Base-by-base conservation (phyloP, 2,329 filamentous ascomycete genomes). In the Domatiomyces catenatus region DNA sequence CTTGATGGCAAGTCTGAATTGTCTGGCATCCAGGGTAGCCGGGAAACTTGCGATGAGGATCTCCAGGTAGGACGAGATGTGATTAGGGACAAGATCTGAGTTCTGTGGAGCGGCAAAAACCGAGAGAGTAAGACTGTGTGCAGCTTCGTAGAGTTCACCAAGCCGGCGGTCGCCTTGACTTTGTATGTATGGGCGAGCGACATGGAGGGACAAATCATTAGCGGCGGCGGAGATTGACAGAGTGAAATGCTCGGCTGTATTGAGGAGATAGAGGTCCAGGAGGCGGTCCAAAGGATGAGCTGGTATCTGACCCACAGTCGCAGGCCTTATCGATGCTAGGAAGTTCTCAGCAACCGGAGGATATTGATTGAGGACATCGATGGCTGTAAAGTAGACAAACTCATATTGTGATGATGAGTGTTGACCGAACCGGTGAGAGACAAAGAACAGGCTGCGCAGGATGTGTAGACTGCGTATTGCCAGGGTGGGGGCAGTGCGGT, bases 1-100 rank as follows among this genome's bases (percentile, higher is more conserved):
- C 63, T 83, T 86, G 71, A 94, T 89, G 8, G 88, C 89, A 8
- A 94, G 73, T 26, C 88, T 79, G 70, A 95, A 94, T 64, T 95
- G 89, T 15, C 88, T 80, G 0, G 85, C 75, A 0, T 86, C 89
- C 18, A 94, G 79, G 52, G 83, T 83, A 1, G 72, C 64, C 0
- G 89, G 88, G 65, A 94, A 94, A 0, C 86, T 81, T 61, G 72
- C 73, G 61, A 94, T 85, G 0, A 94, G 74, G 12, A 82, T 80
- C 59, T 89, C 82, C 56, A 93, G 80, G 66, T 95, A 94, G 61
- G 86, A 86, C 0, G 87, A 86, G 1, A 89, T 74, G 49, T 92
- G 77, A 55, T 77, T 75, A 7, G 80, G 75, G 15, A 86, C 81
- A 19, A 93, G 69, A 15, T 77, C 68, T 17, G 82, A 79, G 59